Evolutionary conservation across 73 alveolate species (phyloP), one percentile per base, ranked within the genome.

Genomic region (Uronychia binucleata): DNA sequence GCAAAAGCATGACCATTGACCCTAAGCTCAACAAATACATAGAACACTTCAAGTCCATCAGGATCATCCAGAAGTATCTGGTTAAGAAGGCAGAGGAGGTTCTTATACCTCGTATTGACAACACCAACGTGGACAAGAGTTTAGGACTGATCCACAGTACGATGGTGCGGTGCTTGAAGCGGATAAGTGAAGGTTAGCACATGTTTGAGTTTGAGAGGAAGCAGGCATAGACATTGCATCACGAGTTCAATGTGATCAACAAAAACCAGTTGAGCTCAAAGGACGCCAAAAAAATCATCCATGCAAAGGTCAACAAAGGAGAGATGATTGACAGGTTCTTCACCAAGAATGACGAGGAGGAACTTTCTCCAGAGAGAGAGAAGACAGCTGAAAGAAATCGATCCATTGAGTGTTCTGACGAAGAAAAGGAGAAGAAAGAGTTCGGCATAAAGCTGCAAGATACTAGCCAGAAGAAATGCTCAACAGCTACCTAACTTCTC

Each of bases 1-100:
- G 96, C 32, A 95, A 95, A 83, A 92, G 86, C 81, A 95, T 95
- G 98, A 95, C 98, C 1, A 67, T 95, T 8, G 98, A 95, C 82
- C 95, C 97, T 0, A 92, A 90, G 78, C 74, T 82, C 78, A 95
- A 95, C 80, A 95, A 95, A 81, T 95, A 95, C 74, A 89, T 95
- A 27, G 88, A 94, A 74, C 76, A 92, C 57, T 93, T 93, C 74
- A 74, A 87, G 78, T 92, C 88, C 81, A 95, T 95, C 57, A 78
- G 98, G 79, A 87, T 87, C 77, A 95, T 95, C 33, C 86, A 95
- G 79, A 94, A 93, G 77, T 67, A 96, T 83, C 89, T 95, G 34
- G 34, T 90, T 35, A 89, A 86, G 76, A 95, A 95, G 60, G 96
- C 97, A 27, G 98, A 95, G 33, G 97, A 88, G 78, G 84, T 80